phyloP scores from a whole-genome alignment of 129 eudicot genomes.

The Helichrysum umbraculigerum region DNA sequence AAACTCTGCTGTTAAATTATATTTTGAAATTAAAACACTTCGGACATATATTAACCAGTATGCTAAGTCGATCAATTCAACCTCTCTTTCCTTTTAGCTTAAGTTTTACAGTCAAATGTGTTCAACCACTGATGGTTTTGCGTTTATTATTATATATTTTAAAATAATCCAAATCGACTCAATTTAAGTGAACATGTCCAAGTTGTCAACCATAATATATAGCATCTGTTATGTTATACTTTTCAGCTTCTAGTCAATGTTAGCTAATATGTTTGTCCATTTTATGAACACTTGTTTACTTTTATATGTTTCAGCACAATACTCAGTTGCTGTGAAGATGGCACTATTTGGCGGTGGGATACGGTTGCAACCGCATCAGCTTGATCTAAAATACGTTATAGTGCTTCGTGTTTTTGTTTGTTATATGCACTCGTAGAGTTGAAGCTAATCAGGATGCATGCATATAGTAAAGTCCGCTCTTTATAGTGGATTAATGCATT shows the following conservation, averaged over 20 bases:
- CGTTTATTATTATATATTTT: no score
- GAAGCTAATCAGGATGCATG: neutral
- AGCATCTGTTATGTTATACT: neutral
- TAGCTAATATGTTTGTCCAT: neutral
- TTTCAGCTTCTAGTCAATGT: neutral
- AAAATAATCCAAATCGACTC: neutral
- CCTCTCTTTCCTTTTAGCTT: neutral
- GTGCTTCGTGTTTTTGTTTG: no score
- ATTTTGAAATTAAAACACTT: neutral
- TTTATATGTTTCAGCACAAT: constrained; percentile 72
- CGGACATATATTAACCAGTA: neutral
- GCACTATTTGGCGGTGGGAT: constrained; percentile 99
- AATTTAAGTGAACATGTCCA: neutral
- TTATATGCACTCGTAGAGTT: neutral
- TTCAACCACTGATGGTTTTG: neutral
- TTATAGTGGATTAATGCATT: neutral
- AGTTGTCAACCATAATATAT: no score
- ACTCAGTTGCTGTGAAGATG: constrained; percentile 95
- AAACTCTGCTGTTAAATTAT: neutral
- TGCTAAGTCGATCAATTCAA: neutral
- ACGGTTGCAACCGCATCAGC: constrained; percentile 64
- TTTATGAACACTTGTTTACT: neutral
- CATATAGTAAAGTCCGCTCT: neutral
- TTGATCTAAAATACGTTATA: constrained; percentile 1
- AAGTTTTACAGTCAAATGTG: neutral